Base-by-base conservation (phyloP, 768 basidiomycete genomes). In the Rhodotorula kratochvilovae region DNA sequence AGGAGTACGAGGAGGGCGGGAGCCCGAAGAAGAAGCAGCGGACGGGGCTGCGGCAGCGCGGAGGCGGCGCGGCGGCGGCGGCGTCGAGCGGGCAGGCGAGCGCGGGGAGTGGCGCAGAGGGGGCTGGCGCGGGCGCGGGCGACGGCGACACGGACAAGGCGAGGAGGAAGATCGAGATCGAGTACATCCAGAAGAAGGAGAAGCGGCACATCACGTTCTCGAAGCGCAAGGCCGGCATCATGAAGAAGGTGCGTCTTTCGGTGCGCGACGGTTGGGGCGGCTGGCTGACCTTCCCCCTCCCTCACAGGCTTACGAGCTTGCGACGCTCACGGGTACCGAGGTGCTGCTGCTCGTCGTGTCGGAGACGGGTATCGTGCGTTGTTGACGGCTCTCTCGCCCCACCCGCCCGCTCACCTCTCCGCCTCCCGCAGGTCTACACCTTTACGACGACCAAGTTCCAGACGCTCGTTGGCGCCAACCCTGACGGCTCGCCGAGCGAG, bases 201-300 rank as follows among this genome's bases (percentile, higher is more conserved):
- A 86, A 82, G 85, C 86, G 95, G 84, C 95, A 99, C 86, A 99
- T 98, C 85, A 99, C 95, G 79, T 99, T 99, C 88, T 92, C 90
- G 84, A 99, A 99, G 87, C 88, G 95, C 84, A 98, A 98, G 87
- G 95, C 96, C 80, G 95, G 95, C 85, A 95, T 96, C 82, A 96
- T 96, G 93, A 96, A 96, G 88, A 96, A 96, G 89, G 92, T 91
- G 78, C 80, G 83, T 79, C 70, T 61, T 16, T 36, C 51, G 4
- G 16, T 21, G 7, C 6, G n/a, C 17, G 2, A 16, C 42, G 3
- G 36, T 0, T 8, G 21, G 1, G 11, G 63, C n/a, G 42, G 5
- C 50, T 5, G 6, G 57, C 58, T 67, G 48, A 59, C 36, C 17
- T 23, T 29, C 50, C 16, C n/a, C 35, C 29, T 61, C 33, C 42